Conservation (phyloP, 1,284 basidiomycete genomes). For the Bothia castanella region DNA sequence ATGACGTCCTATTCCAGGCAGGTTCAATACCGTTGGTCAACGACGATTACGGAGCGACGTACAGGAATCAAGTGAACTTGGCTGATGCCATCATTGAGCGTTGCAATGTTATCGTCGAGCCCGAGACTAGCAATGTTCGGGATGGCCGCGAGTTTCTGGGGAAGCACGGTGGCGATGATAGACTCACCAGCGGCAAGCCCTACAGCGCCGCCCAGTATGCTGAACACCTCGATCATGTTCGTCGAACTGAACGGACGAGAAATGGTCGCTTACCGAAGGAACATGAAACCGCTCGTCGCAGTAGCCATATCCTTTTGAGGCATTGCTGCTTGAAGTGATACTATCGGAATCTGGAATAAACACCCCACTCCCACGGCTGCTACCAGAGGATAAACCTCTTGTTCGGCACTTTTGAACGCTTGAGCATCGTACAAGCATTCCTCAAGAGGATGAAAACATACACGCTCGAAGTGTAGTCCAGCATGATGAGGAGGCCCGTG, state of each 20-base stretch:
- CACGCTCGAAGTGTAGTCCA: conserved; percentile 44
- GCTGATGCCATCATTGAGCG: conserved; percentile 52
- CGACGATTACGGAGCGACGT: conserved; percentile 6
- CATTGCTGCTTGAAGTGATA: conserved; percentile 79
- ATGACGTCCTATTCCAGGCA: conserved; percentile 43
- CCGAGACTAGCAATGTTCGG: conserved; percentile 36
- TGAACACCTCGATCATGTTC: conserved; percentile 20
- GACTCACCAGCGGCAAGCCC: conserved; percentile 70
- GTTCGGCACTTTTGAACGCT: conserved; percentile 45
- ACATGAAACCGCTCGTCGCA: conserved; percentile 63
- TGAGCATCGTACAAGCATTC: neutral
- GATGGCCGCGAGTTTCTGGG: conserved; percentile 48
- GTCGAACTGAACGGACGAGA: neutral
- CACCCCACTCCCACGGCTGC: conserved; percentile 58
- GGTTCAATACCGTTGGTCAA: neutral
- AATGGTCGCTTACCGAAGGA: conserved; percentile 41
- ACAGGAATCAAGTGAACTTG: conserved; percentile 54
- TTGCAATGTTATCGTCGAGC: conserved; percentile 48
- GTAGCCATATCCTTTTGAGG: conserved; percentile 79
- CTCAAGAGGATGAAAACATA: conserved; percentile 29
- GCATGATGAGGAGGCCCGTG: conserved; percentile 58
- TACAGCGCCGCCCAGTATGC: conserved; percentile 68
- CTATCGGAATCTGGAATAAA: conserved; percentile 66
- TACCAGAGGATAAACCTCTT: conserved; percentile 60
- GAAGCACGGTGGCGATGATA: conserved; percentile 59